Base-by-base conservation (phyloP, 2,329 filamentous ascomycete genomes). In the Zelopaecilomyces penicillatus region DNA sequence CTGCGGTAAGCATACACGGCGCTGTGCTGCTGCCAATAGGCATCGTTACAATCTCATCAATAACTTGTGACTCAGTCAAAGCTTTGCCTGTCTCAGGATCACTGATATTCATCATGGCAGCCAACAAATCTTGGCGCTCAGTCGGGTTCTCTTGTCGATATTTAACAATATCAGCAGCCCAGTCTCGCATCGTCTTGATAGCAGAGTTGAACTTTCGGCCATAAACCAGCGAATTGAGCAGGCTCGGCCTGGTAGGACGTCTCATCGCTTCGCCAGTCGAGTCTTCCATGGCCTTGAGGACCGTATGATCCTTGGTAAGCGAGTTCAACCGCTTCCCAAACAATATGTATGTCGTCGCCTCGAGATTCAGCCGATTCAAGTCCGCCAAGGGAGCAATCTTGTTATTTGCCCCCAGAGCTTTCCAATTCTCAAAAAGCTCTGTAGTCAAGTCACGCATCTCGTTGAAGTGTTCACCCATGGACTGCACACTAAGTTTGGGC, bases 1-100 rank as follows among this genome's bases (percentile, higher is more conserved):
- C 62, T 6, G 62, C 66, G 49, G 61, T 65, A 48, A 74, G 55
- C 54, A 66, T 62, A 47, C 67, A 70, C 2, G 71, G 71, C 4
- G 71, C 67, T 0, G 72, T 75, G 56, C 66, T 70, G 58, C 66
- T 72, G 4, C 74, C 77, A 42, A 80, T 80, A 35, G 83, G 73
- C 67, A 86, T 83, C 3, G 75, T 75, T 43, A 85, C 76, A 52
- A 87, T 79, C 58, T 87, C 82, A 59, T 85, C 79, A 39, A 83
- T 71, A 40, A 85, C 73, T 47, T 77, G 75, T 7, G 74, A 73
- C 4, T 84, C 75, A 4, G 65, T 72, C 51, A 87, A 66, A 3
- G 63, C 63, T 47, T 71, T 66, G 29, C 77, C 78, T 0, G 81
- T 84, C 55, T 82, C 71, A 0, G 78, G 74, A 50, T 87, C 83